These are phyloP conservation scores for Aquanectria penicillioides DNA, from an alignment of 2,329 filamentous ascomycete species.

Conservation along the genomic window DNA sequence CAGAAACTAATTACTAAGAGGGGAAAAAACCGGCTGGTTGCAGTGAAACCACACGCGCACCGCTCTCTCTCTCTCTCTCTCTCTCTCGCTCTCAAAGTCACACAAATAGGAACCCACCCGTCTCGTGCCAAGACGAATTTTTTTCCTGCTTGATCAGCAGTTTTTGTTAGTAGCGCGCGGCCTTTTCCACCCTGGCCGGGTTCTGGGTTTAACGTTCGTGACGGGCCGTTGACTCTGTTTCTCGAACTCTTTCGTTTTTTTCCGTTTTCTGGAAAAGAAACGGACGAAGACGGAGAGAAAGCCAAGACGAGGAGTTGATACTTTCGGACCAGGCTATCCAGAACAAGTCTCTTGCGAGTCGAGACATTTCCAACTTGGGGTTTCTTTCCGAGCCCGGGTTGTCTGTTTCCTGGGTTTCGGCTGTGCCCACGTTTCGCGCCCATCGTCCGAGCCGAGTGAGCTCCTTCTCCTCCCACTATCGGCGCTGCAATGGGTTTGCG, in stretches of 20 bases:
- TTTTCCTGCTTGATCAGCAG: conserved; percentile 26
- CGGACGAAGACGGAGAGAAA: too few relatives aligned
- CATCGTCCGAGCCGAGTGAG: too few relatives aligned
- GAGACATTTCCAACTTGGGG: too few relatives aligned
- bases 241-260: neutral
- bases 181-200: conserved; percentile 12
- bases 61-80: too few relatives aligned
- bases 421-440: too few relatives aligned
- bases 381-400: too few relatives aligned
- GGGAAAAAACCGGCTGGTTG: neutral
- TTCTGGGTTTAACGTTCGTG: neutral
- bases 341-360: too few relatives aligned
- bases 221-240: neutral
- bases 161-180: conserved; percentile 30
- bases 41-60: neutral
- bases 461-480: neutral
- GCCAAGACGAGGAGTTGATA: too few relatives aligned
- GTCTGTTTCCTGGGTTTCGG: too few relatives aligned
- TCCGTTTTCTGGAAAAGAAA: neutral
- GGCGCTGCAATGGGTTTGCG: neutral
- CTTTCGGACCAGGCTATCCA: too few relatives aligned
- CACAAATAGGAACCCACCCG: conserved; percentile 1
- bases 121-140: conserved; percentile 18
- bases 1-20: neutral
- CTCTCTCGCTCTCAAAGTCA: neutral